Base-by-base conservation (phyloP, 768 basidiomycete genomes). In the Tulasnella sp. region DNA sequence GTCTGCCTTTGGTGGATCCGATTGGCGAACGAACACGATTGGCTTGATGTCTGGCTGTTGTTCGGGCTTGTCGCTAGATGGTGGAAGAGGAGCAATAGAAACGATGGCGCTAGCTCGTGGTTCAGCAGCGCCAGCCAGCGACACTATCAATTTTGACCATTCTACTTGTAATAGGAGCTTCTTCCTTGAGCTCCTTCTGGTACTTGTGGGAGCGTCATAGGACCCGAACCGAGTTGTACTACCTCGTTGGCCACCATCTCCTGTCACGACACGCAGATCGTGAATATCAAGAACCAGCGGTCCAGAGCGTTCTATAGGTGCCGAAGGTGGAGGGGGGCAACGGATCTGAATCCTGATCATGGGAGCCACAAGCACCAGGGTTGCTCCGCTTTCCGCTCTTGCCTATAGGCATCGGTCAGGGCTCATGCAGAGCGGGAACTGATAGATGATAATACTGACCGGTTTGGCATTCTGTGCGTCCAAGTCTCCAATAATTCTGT, bases 271-370 rank as follows among this genome's bases (percentile, higher is more conserved):
- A 9, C 78, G 83, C 29, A 93, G 80, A 74, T 86, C 85, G 81
- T 91, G 89, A 0, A 93, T 74, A 81, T 94, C 92, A 44, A 93
- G 37, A 20, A 92, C 84, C 5, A 93, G 79, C 35, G 89, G 88
- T 5, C 95, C 94, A 67, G 94, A 94, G 35, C 92, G 89, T 16
- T 44, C 76, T 13, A 23, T 48, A 23, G 86, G 86, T 9, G 61
- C 67, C 37, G 35, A 82, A 26, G 85, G 82, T 5, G 90, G 90
- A 40, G 93, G 86, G 6, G 91, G 90, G 82, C 89, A 91, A 70
- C 92, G 89, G 72, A 92, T 82, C 82, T 95, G 88, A 29, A 92
- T 69, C 26, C 95, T 90, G 69, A 95, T 82, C 84, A 91, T 85
- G 18, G 88, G 84, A 42, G 91, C 86, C 26, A 82, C 83, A 55